These are phyloP conservation scores for Yarrowia hollandica DNA, from an alignment of 805 yeast species.

Conservation along the genomic window DNA sequence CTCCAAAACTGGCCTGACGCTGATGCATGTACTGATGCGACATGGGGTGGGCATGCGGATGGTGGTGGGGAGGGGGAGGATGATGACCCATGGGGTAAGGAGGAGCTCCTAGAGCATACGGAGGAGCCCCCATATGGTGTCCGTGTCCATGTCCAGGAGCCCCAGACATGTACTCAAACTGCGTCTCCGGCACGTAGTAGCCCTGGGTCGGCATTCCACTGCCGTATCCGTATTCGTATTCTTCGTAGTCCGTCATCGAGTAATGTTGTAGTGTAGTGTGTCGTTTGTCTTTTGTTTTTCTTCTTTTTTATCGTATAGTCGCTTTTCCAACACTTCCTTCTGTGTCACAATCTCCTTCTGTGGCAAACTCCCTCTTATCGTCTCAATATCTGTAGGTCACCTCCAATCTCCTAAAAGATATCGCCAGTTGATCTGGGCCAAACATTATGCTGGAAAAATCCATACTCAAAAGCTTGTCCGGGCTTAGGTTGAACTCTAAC, in stretches of 20 bases:
- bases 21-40: not conserved
- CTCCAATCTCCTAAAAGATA: too few species aligned
- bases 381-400: too few species aligned
- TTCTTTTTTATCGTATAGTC: not conserved
- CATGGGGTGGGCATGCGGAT: not conserved
- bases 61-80: not conserved
- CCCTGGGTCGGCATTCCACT: not conserved
- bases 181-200: constrained; percentile 12
- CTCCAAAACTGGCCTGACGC: constrained; percentile 1
- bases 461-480: not conserved
- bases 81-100: not conserved
- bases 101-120: not conserved
- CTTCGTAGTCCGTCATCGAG: not conserved
- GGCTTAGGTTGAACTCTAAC: constrained; percentile 7
- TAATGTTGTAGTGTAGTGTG: not conserved
- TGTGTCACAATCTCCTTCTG: too few species aligned
- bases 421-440: not conserved
- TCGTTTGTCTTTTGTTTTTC: not conserved
- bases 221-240: not conserved
- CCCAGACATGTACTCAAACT: constrained; percentile 3
- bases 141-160: too few species aligned
- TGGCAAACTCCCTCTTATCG: too few species aligned
- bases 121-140: constrained; percentile 1
- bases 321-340: not conserved
- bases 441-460: constrained; percentile 9